Base-by-base conservation (phyloP, 148 eudicot species). In the Pouteria glomerata region DNA sequence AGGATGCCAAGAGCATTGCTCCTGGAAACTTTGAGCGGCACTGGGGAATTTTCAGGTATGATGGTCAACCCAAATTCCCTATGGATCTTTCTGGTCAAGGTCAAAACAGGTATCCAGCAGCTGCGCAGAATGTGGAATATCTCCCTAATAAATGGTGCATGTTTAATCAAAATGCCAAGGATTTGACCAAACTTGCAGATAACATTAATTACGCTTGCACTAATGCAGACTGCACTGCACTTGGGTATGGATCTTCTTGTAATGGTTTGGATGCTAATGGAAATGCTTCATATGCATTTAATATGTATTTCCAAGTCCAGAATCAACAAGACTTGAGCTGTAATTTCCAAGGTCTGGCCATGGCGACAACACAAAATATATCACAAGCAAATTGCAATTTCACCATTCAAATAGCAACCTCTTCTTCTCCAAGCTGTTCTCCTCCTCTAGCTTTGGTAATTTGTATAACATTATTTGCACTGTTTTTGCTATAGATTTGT, bases 31-130 rank as follows among this genome's bases (percentile, higher is more conserved):
- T 91, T 26, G 98, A 94, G 66, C 84, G 97, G 30, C 97, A 91
- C 19, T 94, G 98, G 98, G 98, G 97, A 21, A 85, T 94, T 19
- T 94, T 89, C 76, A 73, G 81, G 24, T 89, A 87, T 41, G 98
- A 94, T 44, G 97, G 97, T 2, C 91, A 89, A 65, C 97, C 96
- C 0, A 94, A 94, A 69, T 94, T 79, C 71, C 87, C 87, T 0
- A 79, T 86, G 78, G 93, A 91, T 76, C 26, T 91, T 2, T 31
- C 83, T 0, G 93, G 93, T 0, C 85, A 74, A 64, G 74, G 79
- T 4, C 80, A 71, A 14, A 79, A 80, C 33, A 73, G 77, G 60
- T 74, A 63, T 76, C 97, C 87, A 2, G 84, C 86, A n/a, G 80
- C 81, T 33, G 98, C 96, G 16, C 76, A 75, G 57, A 65, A 82